Conservation (phyloP, 306 rosid species). For the Trifolium pratense region DNA sequence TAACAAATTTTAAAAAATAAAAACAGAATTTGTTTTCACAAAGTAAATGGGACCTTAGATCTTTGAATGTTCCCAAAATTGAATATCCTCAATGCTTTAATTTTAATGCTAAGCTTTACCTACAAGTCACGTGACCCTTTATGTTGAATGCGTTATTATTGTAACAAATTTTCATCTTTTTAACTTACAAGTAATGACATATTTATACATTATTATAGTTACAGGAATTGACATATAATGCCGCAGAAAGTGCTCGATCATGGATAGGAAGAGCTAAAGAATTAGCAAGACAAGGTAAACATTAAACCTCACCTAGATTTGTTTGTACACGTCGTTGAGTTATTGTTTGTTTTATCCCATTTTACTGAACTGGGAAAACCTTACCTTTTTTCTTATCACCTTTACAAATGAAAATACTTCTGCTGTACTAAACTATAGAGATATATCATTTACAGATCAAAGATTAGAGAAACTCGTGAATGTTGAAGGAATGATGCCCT, state of each 20-base stretch:
- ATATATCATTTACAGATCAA: slow-evolving; percentile 57
- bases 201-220: slow-evolving; percentile 55
- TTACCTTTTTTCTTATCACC: slow-evolving; percentile 26
- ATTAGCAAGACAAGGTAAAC: slow-evolving; percentile 75
- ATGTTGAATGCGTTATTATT: slow-evolving; percentile 18
- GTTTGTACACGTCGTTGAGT: not conserved
- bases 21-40: no score
- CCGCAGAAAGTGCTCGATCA: slow-evolving; percentile 70
- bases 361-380: not conserved
- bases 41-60: not conserved
- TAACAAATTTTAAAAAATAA: no score
- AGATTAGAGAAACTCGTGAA: slow-evolving; percentile 72
- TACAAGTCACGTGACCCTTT: slow-evolving; percentile 12
- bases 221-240: slow-evolving; percentile 60
- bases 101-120: slow-evolving; percentile 4
- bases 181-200: slow-evolving; percentile 7
- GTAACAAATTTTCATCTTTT: slow-evolving; percentile 28
- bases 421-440: slow-evolving; percentile 23
- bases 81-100: slow-evolving; percentile 22
- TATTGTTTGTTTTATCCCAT: not conserved
- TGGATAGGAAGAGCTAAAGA: slow-evolving; percentile 81
- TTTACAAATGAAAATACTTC: slow-evolving; percentile 32
- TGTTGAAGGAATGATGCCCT: slow-evolving; percentile 85
- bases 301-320: slow-evolving; percentile 11
- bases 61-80: slow-evolving; percentile 18